Evolutionary conservation across 805 yeast genomes (phyloP), one percentile per base, ranked within the genome.

Genomic region (Wickerhamiella cacticola): DNA sequence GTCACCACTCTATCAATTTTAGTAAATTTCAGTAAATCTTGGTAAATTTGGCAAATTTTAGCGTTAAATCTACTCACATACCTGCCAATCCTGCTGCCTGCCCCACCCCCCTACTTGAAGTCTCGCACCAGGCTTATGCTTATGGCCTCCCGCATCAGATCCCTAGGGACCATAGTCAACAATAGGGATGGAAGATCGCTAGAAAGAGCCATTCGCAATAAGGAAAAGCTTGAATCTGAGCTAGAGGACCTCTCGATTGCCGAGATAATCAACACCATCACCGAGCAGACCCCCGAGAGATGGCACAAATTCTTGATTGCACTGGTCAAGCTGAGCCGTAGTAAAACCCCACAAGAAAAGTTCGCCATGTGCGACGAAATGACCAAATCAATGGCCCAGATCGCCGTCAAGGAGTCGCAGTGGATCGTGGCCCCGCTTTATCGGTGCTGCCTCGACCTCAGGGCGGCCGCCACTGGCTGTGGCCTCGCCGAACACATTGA

Each of bases 371-470:
- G 18, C 5, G 25, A 16, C 18, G 46, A 43, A n/a, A 24, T 43
- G 31, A 26, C 40, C 22, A 43, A 43, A 24, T 23, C 26, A n/a
- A 12, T 43, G 13, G 46, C 33, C 19, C 26, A 43, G 26, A 22
- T 43, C 7, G 38, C 40, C 15, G 25, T 23, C 24, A 33, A 24
- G 4, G 39, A 33, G 21, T 16, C 22, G 24, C 19, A 29, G 29
- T 43, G 46, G 46, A 33, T 43, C 29, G 38, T 31, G 16, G 16
- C 6, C 4, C 39, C 28, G 2, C 46, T 43, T 6, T 33, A 15
- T 6, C 26, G 29, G 23, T n/a, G 29, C 29, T 43, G 46, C 25
- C 15, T 16, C 18, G 38, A 23, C 10, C 46, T 43, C 33, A 33
- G 24, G 26, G 21, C 8, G 19, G 23, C 19, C 1, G 46, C 46